These are phyloP conservation scores for Nicotiana paniculata DNA, from an alignment of 257 asterid genomes.

Conservation along the genomic window DNA sequence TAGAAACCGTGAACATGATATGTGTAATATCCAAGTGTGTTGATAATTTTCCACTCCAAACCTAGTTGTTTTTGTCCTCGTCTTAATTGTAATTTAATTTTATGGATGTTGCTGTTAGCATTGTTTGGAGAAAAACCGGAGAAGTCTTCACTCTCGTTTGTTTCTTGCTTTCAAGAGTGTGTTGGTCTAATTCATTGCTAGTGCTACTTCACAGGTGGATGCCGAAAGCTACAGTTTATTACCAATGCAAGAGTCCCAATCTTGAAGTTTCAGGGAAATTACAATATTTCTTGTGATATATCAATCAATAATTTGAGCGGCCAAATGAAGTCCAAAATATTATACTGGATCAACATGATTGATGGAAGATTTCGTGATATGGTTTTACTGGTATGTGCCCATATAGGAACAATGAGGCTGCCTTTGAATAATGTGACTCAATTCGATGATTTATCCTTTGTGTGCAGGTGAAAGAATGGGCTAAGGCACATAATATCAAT, in stretches of 20 bases:
- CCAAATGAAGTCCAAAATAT: conserved; percentile 86
- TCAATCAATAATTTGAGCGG: conserved; percentile 81
- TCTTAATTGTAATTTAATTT: not conserved
- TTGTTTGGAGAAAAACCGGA: not conserved
- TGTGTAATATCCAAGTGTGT: not conserved
- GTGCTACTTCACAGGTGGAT: conserved; percentile 48
- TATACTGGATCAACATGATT: conserved; percentile 78
- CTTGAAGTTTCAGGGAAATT: conserved; percentile 55
- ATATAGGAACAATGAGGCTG: not conserved
- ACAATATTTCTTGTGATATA: conserved; percentile 76
- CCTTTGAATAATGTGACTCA: conserved; percentile 16
- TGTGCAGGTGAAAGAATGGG: conserved; percentile 98
- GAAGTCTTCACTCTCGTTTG: conserved; percentile 1
- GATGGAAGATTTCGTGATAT: conserved; percentile 84
- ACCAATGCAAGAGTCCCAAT: conserved; percentile 79
- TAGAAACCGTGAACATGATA: not conserved
- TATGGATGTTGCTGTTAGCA: not conserved
- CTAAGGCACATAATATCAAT: conserved; percentile 66
- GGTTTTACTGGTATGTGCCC: conserved; percentile 72
- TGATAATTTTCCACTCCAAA: not conserved
- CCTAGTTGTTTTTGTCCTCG: not conserved
- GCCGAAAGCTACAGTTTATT: conserved; percentile 47
- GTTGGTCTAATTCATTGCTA: conserved; percentile 16
- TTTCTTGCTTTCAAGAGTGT: conserved; percentile 7
- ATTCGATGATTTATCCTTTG: conserved; percentile 3